These are phyloP conservation scores for Halophytophthora polymorphica DNA, from an alignment of 352 stramenopile species.

Conservation along the genomic window DNA sequence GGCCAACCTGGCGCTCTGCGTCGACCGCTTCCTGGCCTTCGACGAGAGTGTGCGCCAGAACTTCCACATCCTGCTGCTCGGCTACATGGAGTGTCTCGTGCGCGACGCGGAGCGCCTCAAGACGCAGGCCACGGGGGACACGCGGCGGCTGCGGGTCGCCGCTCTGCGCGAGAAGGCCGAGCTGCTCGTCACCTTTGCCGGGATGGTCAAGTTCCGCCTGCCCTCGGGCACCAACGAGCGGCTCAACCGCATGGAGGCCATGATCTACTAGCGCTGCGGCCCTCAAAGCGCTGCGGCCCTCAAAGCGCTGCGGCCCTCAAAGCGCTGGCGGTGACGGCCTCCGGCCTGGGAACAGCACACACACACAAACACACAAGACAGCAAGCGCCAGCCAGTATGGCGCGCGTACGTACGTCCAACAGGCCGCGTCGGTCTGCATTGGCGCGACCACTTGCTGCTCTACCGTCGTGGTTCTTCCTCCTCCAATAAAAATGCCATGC, in stretches of 20 bases:
- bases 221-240: slow-evolving; percentile 79
- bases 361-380: slow-evolving; percentile 2
- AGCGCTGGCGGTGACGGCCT: too few species aligned
- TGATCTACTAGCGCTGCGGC: slow-evolving; percentile 70
- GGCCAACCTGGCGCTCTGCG: slow-evolving; percentile 55
- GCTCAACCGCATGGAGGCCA: slow-evolving; percentile 83
- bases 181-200: slow-evolving; percentile 80
- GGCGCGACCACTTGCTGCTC: too few species aligned
- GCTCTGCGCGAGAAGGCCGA: slow-evolving; percentile 75
- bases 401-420: too few species aligned
- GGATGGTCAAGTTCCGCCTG: slow-evolving; percentile 88
- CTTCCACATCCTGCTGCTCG: slow-evolving; percentile 81
- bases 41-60: slow-evolving; percentile 82
- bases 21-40: slow-evolving; percentile 82
- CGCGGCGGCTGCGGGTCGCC: slow-evolving; percentile 40
- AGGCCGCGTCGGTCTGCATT: too few species aligned
- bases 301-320: neutral
- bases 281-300: neutral
- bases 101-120: slow-evolving; percentile 79
- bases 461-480: too few species aligned
- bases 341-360: neutral
- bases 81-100: slow-evolving; percentile 87
- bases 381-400: too few species aligned
- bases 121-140: slow-evolving; percentile 55
- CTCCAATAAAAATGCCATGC: neutral